These are phyloP conservation scores for Pichia sp. DNA, from an alignment of 1,139 yeast genomes.

Conservation along the genomic window DNA sequence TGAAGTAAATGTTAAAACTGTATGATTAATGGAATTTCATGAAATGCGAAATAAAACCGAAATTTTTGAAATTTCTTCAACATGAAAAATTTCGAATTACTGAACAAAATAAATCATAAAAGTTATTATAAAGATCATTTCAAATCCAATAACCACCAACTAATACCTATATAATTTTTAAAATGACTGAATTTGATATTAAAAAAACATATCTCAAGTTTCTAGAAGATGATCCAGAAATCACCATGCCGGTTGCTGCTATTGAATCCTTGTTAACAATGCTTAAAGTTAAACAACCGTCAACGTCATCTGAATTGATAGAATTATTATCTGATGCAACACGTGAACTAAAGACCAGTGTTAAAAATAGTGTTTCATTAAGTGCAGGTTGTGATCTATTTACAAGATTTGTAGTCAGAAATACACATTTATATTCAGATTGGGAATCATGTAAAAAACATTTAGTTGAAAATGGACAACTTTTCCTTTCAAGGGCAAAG, in stretches of 20 bases:
- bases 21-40: background rate
- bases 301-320: conserved; percentile 89
- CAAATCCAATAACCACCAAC: background rate
- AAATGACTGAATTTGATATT: conserved; percentile 55
- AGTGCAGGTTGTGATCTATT: conserved; percentile 98
- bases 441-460: conserved; percentile 94
- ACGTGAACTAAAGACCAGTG: conserved; percentile 63
- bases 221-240: conserved; percentile 79
- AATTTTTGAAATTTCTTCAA: background rate
- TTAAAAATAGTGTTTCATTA: conserved; percentile 84
- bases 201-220: conserved; percentile 73
- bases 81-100: background rate
- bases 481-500: conserved; percentile 88
- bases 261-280: conserved; percentile 88
- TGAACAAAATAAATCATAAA: too few relatives aligned
- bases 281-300: conserved; percentile 73
- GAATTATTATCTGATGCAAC: conserved; percentile 74
- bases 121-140: background rate
- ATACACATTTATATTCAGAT: conserved; percentile 82
- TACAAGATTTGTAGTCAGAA: conserved; percentile 85
- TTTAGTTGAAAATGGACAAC: conserved; percentile 86
- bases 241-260: conserved; percentile 99
- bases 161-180: background rate
- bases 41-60: background rate
- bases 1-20: too few relatives aligned